These are phyloP conservation scores for Arthromyces matolae DNA, from an alignment of 768 basidiomycete species.

Conservation along the genomic window DNA sequence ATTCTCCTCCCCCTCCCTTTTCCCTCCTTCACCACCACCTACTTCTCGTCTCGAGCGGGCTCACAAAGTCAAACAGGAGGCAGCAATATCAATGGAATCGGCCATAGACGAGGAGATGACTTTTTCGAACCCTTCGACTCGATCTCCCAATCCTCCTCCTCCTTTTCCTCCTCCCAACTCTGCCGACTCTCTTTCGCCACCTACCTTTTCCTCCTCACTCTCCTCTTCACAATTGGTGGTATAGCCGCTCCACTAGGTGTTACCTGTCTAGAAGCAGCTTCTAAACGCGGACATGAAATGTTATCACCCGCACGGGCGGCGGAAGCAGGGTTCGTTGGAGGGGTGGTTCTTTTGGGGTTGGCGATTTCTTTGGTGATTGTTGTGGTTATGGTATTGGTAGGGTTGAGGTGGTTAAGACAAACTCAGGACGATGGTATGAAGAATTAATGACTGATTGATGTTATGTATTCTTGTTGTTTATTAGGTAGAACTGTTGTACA, in stretches of 20 bases:
- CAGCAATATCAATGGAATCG: too few species aligned
- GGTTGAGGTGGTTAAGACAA: conserved; percentile 17
- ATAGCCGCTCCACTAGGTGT: not conserved
- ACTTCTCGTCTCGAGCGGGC: not conserved
- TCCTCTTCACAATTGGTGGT: too few species aligned
- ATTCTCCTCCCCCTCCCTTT: conserved; percentile 21
- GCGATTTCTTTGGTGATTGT: conserved; percentile 10
- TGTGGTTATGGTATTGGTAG: conserved; percentile 8
- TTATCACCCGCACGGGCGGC: conserved; percentile 27
- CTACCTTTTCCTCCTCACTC: too few species aligned
- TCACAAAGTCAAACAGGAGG: not conserved
- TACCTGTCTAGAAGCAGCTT: too few species aligned
- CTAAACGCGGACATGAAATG: conserved; percentile 9
- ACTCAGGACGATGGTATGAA: too few species aligned
- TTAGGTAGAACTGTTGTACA: too few species aligned
- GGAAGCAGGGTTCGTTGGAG: conserved; percentile 31
- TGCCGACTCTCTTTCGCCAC: too few species aligned
- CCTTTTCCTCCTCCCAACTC: too few species aligned
- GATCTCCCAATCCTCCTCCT: too few species aligned
- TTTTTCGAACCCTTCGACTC: conserved; percentile 1
- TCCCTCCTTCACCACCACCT: conserved; percentile 12
- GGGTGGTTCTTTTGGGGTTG: conserved; percentile 20
- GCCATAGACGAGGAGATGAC: too few species aligned
- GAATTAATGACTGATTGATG: too few species aligned
- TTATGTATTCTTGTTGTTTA: too few species aligned